Percentiles rank a stretch among this genome's conserved stretches.
phyloP scores from a whole-genome alignment of 2,329 filamentous ascomycete genomes.

The Pezicula radicicola region DNA sequence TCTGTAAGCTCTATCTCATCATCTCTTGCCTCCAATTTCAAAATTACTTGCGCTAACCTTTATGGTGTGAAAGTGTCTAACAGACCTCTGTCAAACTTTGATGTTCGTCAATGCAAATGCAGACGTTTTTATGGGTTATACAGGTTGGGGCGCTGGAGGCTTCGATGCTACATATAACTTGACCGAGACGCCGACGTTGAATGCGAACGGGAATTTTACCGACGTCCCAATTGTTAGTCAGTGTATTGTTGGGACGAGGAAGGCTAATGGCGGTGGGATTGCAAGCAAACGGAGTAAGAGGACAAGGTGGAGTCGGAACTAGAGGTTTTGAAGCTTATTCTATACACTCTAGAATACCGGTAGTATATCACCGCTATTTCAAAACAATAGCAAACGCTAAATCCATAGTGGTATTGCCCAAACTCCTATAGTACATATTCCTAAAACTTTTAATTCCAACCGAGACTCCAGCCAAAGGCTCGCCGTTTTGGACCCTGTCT shows the following conservation, averaged over 20 bases:
- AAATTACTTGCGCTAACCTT: slow-evolving; percentile 13
- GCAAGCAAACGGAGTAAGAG: not conserved
- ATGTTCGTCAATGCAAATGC: slow-evolving; percentile 23
- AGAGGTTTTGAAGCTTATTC: too few relatives aligned
- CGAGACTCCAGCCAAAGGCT: too few relatives aligned
- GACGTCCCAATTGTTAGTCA: not conserved
- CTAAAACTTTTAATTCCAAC: too few relatives aligned
- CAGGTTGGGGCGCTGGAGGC: slow-evolving; percentile 34
- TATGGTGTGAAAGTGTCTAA: not conserved
- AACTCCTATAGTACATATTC: too few relatives aligned
- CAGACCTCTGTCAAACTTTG: not conserved
- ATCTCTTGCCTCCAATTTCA: slow-evolving; percentile 28
- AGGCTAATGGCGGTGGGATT: not conserved
- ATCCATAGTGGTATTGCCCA: too few relatives aligned
- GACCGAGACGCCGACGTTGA: slow-evolving; percentile 17
- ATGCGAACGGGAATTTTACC: not conserved
- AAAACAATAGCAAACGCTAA: too few relatives aligned
- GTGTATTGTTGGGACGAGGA: not conserved
- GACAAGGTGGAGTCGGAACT: too few relatives aligned
- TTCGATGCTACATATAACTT: slow-evolving; percentile 24
- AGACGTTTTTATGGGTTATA: slow-evolving; percentile 35
- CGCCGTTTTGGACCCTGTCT: too few relatives aligned
- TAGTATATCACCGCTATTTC: too few relatives aligned
- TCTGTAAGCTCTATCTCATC: slow-evolving; percentile 23
- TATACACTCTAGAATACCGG: too few relatives aligned